Percentiles rank a stretch among this genome's conserved stretches.
Conservation (phyloP, 108 stramenopile genomes). For the Cyclotella cryptica region DNA sequence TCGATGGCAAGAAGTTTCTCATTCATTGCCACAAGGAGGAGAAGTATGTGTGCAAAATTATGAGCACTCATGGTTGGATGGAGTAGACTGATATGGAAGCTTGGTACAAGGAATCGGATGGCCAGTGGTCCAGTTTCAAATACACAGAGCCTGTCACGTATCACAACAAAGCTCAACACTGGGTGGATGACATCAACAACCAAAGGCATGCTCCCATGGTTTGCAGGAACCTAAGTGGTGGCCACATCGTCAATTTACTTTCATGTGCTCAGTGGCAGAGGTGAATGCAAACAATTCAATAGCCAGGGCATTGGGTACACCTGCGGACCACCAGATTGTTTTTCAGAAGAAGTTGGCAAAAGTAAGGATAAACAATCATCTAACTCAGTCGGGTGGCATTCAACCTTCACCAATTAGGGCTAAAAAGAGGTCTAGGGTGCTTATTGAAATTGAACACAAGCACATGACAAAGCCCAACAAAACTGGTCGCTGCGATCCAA, state of each 20-base stretch:
- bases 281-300: constrained; percentile 27
- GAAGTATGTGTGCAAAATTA: constrained; percentile 12
- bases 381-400: not conserved
- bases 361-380: constrained; percentile 21
- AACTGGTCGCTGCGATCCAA: not conserved
- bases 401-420: not conserved
- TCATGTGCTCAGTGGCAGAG: constrained; percentile 22
- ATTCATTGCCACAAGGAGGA: constrained; percentile 14
- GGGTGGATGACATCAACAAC: constrained; percentile 19
- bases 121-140: not conserved
- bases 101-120: not conserved
- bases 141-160: constrained; percentile 4
- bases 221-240: constrained; percentile 23
- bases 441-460: not conserved
- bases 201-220: constrained; percentile 30
- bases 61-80: not conserved
- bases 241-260: constrained; percentile 28
- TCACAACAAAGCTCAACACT: constrained; percentile 18
- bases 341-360: constrained; percentile 30
- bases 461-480: not conserved
- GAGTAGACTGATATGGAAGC: not conserved
- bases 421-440: not conserved
- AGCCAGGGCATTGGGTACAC: not conserved
- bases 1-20: constrained; percentile 1
- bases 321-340: not conserved